These are phyloP conservation scores for Myxozyma neotropica DNA, from an alignment of 805 yeast species.

Conservation along the genomic window DNA sequence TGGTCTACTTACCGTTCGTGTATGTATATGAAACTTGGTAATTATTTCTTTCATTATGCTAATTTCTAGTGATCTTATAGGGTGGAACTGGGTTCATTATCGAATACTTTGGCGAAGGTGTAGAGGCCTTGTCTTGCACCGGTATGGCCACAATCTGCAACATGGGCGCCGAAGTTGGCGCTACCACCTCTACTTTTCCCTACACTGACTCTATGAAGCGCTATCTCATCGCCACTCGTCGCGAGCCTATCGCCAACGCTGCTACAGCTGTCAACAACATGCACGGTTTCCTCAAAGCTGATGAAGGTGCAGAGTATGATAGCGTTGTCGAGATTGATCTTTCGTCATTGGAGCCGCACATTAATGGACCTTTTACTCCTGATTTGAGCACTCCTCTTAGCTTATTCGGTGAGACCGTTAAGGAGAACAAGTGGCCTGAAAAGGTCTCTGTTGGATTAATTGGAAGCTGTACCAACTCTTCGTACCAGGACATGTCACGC, in stretches of 20 bases:
- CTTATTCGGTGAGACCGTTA: conserved; percentile 78
- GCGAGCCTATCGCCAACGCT: conserved; percentile 80
- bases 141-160: conserved; percentile 99
- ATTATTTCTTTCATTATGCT: background rate
- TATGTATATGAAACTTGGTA: conserved; percentile 6
- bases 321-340: conserved; percentile 89
- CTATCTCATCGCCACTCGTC: conserved; percentile 83
- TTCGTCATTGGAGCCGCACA: conserved; percentile 87
- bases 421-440: conserved; percentile 87
- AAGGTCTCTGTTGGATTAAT: conserved; percentile 92
- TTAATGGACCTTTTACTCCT: conserved; percentile 98
- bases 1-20: conserved; percentile 86
- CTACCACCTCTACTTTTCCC: conserved; percentile 97
- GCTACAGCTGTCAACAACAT: conserved; percentile 63
- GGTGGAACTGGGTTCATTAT: conserved; percentile 98
- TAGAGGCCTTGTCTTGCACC: conserved; percentile 86
- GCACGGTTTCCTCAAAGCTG: conserved; percentile 74
- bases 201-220: conserved; percentile 86
- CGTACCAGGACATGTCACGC: conserved; percentile 97
- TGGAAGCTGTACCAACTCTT: conserved; percentile 98
- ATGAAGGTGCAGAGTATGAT: conserved; percentile 91
- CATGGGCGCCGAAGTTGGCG: conserved; percentile 99
- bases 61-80: too few species aligned
- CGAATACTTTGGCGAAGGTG: conserved; percentile 96
- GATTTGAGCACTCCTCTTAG: conserved; percentile 96